Conservation (phyloP, 2,329 filamentous ascomycete genomes). For the Orbilia javanica region DNA sequence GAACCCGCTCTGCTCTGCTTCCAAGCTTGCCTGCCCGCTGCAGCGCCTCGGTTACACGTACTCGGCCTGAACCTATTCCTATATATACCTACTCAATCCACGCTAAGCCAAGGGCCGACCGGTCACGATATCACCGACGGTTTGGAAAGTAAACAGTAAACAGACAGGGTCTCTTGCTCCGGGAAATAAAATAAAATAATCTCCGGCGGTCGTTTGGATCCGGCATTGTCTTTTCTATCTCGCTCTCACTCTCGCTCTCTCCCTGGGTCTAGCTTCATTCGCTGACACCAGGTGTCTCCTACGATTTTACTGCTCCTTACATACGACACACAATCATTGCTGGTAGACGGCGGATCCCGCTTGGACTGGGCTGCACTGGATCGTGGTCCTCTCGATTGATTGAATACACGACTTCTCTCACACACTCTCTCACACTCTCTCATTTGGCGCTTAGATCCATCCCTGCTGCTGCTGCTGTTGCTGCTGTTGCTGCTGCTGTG, state of each 20-base stretch:
- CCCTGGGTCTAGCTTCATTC: slow-evolving; percentile 1
- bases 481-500: slow-evolving; percentile 19
- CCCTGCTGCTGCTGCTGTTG: slow-evolving; percentile 8
- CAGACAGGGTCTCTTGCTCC: background rate
- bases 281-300: slow-evolving; percentile 16
- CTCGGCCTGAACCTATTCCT: slow-evolving; percentile 28
- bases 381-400: slow-evolving; percentile 34
- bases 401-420: slow-evolving; percentile 3
- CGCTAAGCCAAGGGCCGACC: slow-evolving; percentile 17
- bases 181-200: slow-evolving; percentile 4
- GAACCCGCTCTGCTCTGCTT: slow-evolving; percentile 20
- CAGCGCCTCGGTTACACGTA: slow-evolving; percentile 51
- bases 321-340: background rate
- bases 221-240: background rate
- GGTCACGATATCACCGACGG: slow-evolving; percentile 21
- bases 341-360: slow-evolving; percentile 13
- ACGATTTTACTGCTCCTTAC: background rate
- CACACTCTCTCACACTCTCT: background rate
- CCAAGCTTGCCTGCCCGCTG: slow-evolving; percentile 30
- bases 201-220: background rate
- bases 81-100: slow-evolving; percentile 20
- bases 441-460: slow-evolving; percentile 9
- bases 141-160: slow-evolving; percentile 3
- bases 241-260: background rate
- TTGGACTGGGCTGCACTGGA: slow-evolving; percentile 17